These are phyloP conservation scores for Petasospora rhodanensis DNA, from an alignment of 1,139 yeast genomes.

Conservation along the genomic window DNA sequence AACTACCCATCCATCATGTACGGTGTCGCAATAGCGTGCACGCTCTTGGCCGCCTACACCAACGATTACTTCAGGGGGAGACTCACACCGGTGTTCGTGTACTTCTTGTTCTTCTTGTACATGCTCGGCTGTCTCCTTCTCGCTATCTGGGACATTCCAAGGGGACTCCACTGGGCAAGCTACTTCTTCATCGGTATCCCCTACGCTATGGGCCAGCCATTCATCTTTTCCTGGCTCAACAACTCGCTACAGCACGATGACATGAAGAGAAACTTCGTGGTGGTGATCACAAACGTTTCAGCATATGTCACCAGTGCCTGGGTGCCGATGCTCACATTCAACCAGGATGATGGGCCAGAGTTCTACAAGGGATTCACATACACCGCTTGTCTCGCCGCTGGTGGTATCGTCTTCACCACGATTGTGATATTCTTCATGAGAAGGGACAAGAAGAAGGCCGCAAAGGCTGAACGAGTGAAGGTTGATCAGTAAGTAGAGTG, in stretches of 20 bases:
- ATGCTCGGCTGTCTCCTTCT: slow-evolving; percentile 11
- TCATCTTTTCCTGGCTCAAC: slow-evolving; percentile 56
- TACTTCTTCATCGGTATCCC: slow-evolving; percentile 17
- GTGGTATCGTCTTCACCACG: slow-evolving; percentile 12
- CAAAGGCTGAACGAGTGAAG: too few relatives aligned
- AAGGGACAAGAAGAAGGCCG: background rate
- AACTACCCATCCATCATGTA: slow-evolving; percentile 18
- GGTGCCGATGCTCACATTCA: slow-evolving; percentile 43
- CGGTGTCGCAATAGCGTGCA: slow-evolving; percentile 18
- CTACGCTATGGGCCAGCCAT: slow-evolving; percentile 39
- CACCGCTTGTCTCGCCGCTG: slow-evolving; percentile 36
- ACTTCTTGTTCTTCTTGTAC: slow-evolving; percentile 11
- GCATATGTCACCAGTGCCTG: slow-evolving; percentile 24
- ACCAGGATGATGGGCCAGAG: slow-evolving; percentile 44
- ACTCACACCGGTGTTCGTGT: slow-evolving; percentile 4
- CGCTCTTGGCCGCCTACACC: slow-evolving; percentile 10
- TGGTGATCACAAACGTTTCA: slow-evolving; percentile 20
- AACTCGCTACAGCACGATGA: slow-evolving; percentile 33
- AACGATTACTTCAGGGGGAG: slow-evolving; percentile 11
- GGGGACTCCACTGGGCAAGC: slow-evolving; percentile 20
- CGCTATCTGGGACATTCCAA: slow-evolving; percentile 18
- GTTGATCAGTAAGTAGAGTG: too few relatives aligned
- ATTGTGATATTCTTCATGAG: slow-evolving; percentile 15
- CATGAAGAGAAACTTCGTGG: slow-evolving; percentile 25
- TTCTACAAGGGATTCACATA: slow-evolving; percentile 48